Evolutionary conservation across 176 grass and related monocot species (phyloP).

Genomic region (Metroxylon sagu): DNA sequence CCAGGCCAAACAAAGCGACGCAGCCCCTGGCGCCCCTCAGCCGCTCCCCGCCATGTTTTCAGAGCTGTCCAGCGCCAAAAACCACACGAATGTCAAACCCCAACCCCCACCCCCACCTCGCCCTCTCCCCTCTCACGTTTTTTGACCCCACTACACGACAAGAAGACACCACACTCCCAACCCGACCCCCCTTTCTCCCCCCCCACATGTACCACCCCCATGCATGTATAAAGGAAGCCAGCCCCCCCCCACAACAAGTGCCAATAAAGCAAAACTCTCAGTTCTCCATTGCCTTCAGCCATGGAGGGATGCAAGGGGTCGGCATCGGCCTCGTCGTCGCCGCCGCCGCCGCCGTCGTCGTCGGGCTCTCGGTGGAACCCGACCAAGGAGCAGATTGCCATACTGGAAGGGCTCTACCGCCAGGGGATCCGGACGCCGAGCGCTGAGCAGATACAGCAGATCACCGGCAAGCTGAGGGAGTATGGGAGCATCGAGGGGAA

Average conservation of each 20-base stretch:
- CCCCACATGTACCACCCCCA: slow-evolving; percentile 25
- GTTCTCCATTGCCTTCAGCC: background rate
- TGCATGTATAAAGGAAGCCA: slow-evolving; percentile 38
- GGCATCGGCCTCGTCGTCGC: background rate
- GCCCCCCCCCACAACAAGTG: background rate
- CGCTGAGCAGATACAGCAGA: slow-evolving; percentile 73
- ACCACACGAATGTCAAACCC: slow-evolving; percentile 49
- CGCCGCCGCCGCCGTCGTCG: background rate
- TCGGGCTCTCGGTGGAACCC: slow-evolving; percentile 53
- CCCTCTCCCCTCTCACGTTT: slow-evolving; percentile 10
- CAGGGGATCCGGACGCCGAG: slow-evolving; percentile 57
- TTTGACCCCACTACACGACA: slow-evolving; percentile 8
- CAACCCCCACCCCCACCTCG: no score
- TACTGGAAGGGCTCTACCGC: slow-evolving; percentile 64
- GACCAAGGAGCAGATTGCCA: slow-evolving; percentile 67
- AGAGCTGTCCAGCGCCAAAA: slow-evolving; percentile 41
- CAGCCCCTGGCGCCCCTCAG: slow-evolving; percentile 43
- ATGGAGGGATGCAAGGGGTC: slow-evolving; percentile 28
- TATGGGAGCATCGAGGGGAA: slow-evolving; percentile 53
- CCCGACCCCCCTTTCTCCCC: slow-evolving; percentile 3
- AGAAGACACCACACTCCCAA: background rate
- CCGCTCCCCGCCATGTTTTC: slow-evolving; percentile 55
- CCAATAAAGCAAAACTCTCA: no score
- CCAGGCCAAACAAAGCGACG: slow-evolving; percentile 21
- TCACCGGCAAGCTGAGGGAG: slow-evolving; percentile 52